Conservation (phyloP, 208 protist genomes). For the Trypanosoma boissoni region DNA sequence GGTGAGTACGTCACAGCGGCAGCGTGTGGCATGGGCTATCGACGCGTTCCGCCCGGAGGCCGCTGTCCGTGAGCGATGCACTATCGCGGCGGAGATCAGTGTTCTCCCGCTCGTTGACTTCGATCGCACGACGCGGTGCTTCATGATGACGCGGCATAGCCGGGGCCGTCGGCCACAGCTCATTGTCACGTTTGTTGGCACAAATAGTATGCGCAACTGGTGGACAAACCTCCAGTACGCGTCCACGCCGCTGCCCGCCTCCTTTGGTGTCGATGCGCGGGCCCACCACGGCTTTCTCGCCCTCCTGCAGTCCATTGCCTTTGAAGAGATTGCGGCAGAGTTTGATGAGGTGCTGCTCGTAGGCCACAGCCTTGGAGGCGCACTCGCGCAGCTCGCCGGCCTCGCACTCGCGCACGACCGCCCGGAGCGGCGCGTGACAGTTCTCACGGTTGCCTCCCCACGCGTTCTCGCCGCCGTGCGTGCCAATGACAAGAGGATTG, state of each 20-base stretch:
- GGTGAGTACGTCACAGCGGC: slow-evolving; percentile 47
- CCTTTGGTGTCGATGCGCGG: slow-evolving; percentile 32
- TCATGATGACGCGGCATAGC: slow-evolving; percentile 46
- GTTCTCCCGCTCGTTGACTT: slow-evolving; percentile 56
- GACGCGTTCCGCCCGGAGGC: slow-evolving; percentile 56
- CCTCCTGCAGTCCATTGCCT: slow-evolving; percentile 44
- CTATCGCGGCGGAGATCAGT: slow-evolving; percentile 50
- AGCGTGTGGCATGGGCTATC: slow-evolving; percentile 50
- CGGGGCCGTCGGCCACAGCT: slow-evolving; percentile 52
- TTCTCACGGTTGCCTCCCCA: slow-evolving; percentile 61
- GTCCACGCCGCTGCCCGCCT: slow-evolving; percentile 26
- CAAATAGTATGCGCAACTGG: slow-evolving; percentile 56
- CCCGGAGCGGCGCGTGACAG: slow-evolving; percentile 48
- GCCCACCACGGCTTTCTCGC: slow-evolving; percentile 49
- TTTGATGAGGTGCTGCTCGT: slow-evolving; percentile 63
- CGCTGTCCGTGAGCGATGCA: slow-evolving; percentile 55
- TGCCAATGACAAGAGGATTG: slow-evolving; percentile 19
- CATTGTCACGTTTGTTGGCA: slow-evolving; percentile 58
- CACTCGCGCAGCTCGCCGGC: slow-evolving; percentile 58
- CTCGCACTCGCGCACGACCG: slow-evolving; percentile 46
- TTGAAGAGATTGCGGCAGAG: slow-evolving; percentile 34
- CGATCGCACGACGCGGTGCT: slow-evolving; percentile 51
- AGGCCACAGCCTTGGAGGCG: slow-evolving; percentile 59
- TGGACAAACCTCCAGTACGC: slow-evolving; percentile 51
- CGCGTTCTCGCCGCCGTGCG: slow-evolving; percentile 37